Evolutionary conservation across 1,284 basidiomycete species (phyloP).

Genomic region (Rhizoctonia solani): DNA sequence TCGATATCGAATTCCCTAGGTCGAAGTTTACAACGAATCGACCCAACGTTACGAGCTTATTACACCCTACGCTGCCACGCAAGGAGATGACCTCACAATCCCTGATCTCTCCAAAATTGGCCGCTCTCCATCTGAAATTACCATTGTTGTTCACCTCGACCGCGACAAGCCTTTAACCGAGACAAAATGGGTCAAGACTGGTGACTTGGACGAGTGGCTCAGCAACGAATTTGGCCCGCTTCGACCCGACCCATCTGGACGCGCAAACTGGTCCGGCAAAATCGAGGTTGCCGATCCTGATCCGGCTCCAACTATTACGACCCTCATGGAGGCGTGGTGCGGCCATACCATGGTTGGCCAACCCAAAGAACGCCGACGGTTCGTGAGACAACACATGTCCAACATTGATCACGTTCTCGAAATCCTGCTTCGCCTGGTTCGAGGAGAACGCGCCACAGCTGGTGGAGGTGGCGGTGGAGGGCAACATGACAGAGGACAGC

Average conservation of each 20-base stretch:
- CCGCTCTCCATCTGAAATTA: conserved; percentile 48
- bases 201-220: conserved; percentile 91
- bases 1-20: conserved; percentile 53
- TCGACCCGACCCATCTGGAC: conserved; percentile 40
- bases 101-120: conserved; percentile 64
- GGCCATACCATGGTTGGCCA: conserved; percentile 75
- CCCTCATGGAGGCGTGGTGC: conserved; percentile 86
- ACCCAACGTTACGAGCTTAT: conserved; percentile 70
- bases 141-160: conserved; percentile 74
- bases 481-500: conserved; percentile 43
- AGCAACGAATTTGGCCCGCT: conserved; percentile 82
- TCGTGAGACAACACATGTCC: conserved; percentile 83
- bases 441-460: conserved; percentile 80
- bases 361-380: conserved; percentile 77
- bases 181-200: conserved; percentile 93
- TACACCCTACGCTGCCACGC: conserved; percentile 42
- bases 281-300: conserved; percentile 92
- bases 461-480: conserved; percentile 45
- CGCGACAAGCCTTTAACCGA: conserved; percentile 86
- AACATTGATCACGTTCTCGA: conserved; percentile 86
- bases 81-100: conserved; percentile 60
- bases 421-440: conserved; percentile 84
- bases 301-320: conserved; percentile 91
- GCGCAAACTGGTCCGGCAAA: conserved; percentile 85
- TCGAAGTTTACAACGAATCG: conserved; percentile 73